Evolutionary conservation across 768 basidiomycete species (phyloP).

Genomic region (Saitozyma podzolica): DNA sequence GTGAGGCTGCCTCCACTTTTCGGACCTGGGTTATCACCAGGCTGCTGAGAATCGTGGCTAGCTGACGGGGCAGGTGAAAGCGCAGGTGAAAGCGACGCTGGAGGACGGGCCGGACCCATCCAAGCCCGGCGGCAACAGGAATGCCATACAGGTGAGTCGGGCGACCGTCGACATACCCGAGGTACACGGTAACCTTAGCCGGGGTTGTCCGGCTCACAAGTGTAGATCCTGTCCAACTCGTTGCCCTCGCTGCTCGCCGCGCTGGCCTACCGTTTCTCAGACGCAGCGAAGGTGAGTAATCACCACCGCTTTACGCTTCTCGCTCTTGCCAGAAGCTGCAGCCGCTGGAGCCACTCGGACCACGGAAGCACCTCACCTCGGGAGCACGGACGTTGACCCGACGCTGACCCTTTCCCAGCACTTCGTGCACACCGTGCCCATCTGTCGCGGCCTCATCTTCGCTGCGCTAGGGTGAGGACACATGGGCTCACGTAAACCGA

Average conservation of each 20-base stretch:
- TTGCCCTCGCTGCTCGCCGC: constrained; percentile 54
- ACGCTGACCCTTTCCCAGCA: constrained; percentile 7
- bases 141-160: constrained; percentile 69
- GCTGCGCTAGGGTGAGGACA: constrained; percentile 31
- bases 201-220: not conserved
- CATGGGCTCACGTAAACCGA: not conserved
- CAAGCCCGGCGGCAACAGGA: constrained; percentile 69
- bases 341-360: too few relatives aligned
- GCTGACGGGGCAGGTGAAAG: constrained; percentile 55
- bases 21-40: not conserved
- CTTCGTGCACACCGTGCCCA: not conserved
- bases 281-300: not conserved
- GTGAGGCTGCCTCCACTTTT: constrained; percentile 56
- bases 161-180: not conserved
- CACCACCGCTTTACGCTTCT: too few relatives aligned
- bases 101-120: constrained; percentile 63
- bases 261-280: constrained; percentile 24
- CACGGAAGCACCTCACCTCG: not conserved
- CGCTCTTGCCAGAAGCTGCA: not conserved
- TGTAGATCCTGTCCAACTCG: constrained; percentile 68
- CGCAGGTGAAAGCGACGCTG: constrained; percentile 65
- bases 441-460: constrained; percentile 21
- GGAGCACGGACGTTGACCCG: constrained; percentile 5
- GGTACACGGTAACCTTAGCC: not conserved
- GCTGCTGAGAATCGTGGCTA: not conserved